These are phyloP conservation scores for Sporothrix protearum DNA, from an alignment of 2,329 filamentous ascomycete genomes.

Conservation along the genomic window DNA sequence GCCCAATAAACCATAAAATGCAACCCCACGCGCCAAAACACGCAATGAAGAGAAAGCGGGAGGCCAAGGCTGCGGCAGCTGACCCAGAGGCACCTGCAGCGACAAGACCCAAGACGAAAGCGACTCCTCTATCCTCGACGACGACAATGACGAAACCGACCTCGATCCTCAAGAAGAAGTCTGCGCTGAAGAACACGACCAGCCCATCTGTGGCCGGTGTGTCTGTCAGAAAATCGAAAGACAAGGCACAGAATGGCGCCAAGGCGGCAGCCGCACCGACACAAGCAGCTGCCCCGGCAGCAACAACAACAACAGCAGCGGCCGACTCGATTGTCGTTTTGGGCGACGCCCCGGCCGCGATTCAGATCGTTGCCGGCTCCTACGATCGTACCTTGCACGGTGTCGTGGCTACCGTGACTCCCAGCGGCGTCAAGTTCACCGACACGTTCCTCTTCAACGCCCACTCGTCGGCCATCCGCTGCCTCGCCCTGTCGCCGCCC, in stretches of 20 bases:
- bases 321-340: background rate
- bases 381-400: conserved; percentile 94
- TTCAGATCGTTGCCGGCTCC: conserved; percentile 88
- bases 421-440: conserved; percentile 53
- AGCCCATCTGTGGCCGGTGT: background rate
- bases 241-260: conserved; percentile 3
- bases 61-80: conserved; percentile 9
- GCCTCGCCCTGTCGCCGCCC: conserved; percentile 77
- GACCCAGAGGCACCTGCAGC: conserved; percentile 12
- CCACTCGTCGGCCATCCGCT: conserved; percentile 84
- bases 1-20: background rate
- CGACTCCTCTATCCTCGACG: background rate
- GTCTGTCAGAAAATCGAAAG: background rate
- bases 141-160: conserved; percentile 4
- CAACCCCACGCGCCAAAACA: background rate
- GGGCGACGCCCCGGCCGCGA: conserved; percentile 45
- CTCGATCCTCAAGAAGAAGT: conserved; percentile 20
- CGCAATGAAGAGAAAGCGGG: conserved; percentile 27
- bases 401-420: conserved; percentile 66
- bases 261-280: background rate
- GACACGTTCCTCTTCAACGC: conserved; percentile 96
- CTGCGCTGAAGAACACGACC: background rate
- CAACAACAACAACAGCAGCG: background rate
- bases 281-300: background rate
- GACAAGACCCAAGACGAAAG: conserved; percentile 17